Evolutionary conservation across 805 yeast species (phyloP), one percentile per base, ranked within the genome.

Genomic region (Pichia pseudocactophila): DNA sequence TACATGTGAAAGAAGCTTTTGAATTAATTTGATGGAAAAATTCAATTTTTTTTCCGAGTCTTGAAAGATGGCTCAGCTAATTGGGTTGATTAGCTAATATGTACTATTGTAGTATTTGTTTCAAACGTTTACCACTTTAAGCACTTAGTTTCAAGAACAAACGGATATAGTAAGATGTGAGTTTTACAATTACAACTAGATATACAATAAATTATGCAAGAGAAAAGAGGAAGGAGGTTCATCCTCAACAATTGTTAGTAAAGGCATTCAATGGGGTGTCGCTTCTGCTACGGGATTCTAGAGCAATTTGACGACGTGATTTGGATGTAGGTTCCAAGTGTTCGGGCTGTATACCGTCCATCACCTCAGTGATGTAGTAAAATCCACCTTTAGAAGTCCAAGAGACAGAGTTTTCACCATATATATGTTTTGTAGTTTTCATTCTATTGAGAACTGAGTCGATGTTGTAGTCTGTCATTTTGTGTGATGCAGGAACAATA

Each of bases 351-450:
- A 64, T 53, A 28, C 59, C 63, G 3, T 43, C 43, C 57, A 58
- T 56, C 8, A 85, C 84, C 9, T 87, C 80, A 13, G 92, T 76
- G 7, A 89, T 75, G 58, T 74, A 89, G 60, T 84, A 88, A 9
- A 76, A 78, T 1, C 84, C 85, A 42, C 87, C 87, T 37, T 83
- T 86, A 6, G 80, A 78, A 0, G 96, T 87, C 97, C 97, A 88
- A 37, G 94, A 82, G 8, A 89, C 96, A 34, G 88, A 76, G 42
- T 79, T 76, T 41, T 74, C 73, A 15, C 74, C 79, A 50, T 87
- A 80, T 54, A 73, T 72, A 48, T 67, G 76, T 50, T 74, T 76
- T 42, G 76, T 76, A 4, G 85, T 87, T 34, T 65, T 65, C 43
- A 87, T 66, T 52, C 79, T 69, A 54, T 80, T 86, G 48, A 86